phyloP scores from a whole-genome alignment of 1,139 yeast species.

The Cylindricascospora bacillispora region DNA sequence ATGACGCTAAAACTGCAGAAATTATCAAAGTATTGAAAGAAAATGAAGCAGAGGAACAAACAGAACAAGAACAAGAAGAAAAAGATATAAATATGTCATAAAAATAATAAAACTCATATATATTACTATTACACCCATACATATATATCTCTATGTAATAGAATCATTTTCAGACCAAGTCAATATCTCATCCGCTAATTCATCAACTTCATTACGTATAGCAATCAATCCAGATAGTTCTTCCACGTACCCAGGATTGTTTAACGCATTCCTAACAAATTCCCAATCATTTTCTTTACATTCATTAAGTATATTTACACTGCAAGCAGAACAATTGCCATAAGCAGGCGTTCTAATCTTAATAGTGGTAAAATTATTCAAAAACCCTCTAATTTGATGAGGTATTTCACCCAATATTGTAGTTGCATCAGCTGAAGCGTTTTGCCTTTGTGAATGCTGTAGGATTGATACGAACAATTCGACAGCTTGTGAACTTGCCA shows the following conservation, averaged over 20 bases:
- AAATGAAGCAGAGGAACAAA: constrained; percentile 44
- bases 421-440: constrained; percentile 33
- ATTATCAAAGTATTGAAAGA: constrained; percentile 68
- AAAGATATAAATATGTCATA: constrained; percentile 24
- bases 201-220: constrained; percentile 58
- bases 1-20: constrained; percentile 71
- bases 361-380: constrained; percentile 49
- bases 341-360: constrained; percentile 63
- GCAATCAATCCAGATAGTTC: constrained; percentile 72
- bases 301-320: constrained; percentile 39
- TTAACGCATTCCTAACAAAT: constrained; percentile 58
- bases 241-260: constrained; percentile 55
- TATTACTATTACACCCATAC: too few species aligned
- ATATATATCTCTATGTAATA: too few species aligned
- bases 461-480: constrained; percentile 65
- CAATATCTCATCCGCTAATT: too few species aligned
- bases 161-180: too few species aligned
- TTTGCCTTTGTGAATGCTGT: constrained; percentile 47
- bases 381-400: constrained; percentile 82
- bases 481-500: constrained; percentile 80
- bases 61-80: constrained; percentile 14
- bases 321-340: constrained; percentile 76
- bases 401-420: constrained; percentile 66
- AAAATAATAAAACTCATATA: constrained; percentile 4
- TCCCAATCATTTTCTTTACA: constrained; percentile 58